Evolutionary conservation across 2,329 filamentous ascomycete genomes (phyloP).

Genomic region (Pseudocercospora pini-densiflorae): DNA sequence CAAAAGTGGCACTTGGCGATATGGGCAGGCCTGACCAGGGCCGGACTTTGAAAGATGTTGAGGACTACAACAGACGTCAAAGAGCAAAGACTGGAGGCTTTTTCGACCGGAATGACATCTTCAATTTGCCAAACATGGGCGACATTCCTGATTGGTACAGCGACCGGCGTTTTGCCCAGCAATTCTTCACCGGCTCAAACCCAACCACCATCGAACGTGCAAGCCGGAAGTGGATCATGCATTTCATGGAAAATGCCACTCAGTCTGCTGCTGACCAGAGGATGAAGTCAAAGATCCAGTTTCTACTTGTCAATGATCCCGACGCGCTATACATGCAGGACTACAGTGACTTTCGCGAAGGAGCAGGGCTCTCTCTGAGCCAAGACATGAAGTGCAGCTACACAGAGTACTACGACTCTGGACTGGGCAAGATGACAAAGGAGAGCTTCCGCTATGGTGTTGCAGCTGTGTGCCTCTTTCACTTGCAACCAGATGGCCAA

Average conservation of each 20-base stretch:
- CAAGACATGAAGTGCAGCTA: conserved; percentile 26
- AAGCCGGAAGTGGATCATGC: conserved; percentile 39
- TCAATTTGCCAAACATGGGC: conserved; percentile 36
- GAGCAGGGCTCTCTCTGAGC: conserved; percentile 27
- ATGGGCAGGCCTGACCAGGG: conserved; percentile 26
- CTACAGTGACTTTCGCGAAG: conserved; percentile 50
- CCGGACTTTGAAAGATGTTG: conserved; percentile 19
- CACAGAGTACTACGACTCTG: conserved; percentile 20
- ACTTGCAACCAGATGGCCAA: conserved; percentile 45
- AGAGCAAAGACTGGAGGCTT: conserved; percentile 17
- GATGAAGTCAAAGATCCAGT: conserved; percentile 41
- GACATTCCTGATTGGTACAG: conserved; percentile 48
- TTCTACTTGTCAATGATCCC: conserved; percentile 37
- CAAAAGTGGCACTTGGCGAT: conserved; percentile 15
- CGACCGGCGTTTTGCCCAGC: conserved; percentile 52
- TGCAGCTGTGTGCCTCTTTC: conserved; percentile 36
- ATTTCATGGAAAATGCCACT: conserved; percentile 44
- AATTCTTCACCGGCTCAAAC: conserved; percentile 45
- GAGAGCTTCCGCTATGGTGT: conserved; percentile 22
- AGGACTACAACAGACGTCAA: conserved; percentile 21
- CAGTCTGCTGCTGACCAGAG: conserved; percentile 31
- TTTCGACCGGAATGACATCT: conserved; percentile 33
- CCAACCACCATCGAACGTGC: conserved; percentile 49
- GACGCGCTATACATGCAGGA: conserved; percentile 50
- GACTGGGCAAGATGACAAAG: conserved; percentile 14